These are phyloP conservation scores for Peronospora tabacina DNA, from an alignment of 352 stramenopile genomes.

Conservation along the genomic window DNA sequence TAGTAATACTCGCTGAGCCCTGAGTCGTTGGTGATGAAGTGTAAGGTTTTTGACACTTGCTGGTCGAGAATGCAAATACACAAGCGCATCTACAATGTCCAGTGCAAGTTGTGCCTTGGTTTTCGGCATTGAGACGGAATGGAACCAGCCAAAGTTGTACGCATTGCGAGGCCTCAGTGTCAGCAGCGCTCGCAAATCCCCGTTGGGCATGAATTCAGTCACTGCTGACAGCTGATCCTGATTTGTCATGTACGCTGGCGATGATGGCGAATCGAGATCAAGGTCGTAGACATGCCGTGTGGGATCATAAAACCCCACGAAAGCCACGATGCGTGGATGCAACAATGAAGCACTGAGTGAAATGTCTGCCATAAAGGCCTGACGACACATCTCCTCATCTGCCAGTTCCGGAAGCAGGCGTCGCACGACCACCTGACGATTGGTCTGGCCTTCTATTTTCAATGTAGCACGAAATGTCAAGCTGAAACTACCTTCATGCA, in stretches of 20 bases:
- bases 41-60: conserved; percentile 10
- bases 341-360: conserved; percentile 20
- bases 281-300: conserved; percentile 19
- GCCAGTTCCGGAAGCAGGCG: conserved; percentile 15
- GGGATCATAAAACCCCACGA: conserved; percentile 32
- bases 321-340: conserved; percentile 33
- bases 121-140: conserved; percentile 18
- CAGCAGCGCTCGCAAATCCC: conserved; percentile 34
- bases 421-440: conserved; percentile 24
- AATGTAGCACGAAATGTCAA: conserved; percentile 25
- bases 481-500: conserved; percentile 30
- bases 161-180: conserved; percentile 18
- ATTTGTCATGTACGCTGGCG: conserved; percentile 15
- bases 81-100: conserved; percentile 41
- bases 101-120: conserved; percentile 35
- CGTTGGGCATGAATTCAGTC: conserved; percentile 39
- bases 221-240: conserved; percentile 28
- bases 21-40: conserved; percentile 32
- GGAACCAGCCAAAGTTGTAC: conserved; percentile 34
- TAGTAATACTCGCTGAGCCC: conserved; percentile 38
- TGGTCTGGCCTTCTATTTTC: conserved; percentile 20
- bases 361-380: conserved; percentile 37
- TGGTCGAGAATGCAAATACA: conserved; percentile 39
- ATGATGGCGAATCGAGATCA: conserved; percentile 6
- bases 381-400: conserved; percentile 21